Conservation (phyloP, 257 asterid genomes). For the Petunia secreta region DNA sequence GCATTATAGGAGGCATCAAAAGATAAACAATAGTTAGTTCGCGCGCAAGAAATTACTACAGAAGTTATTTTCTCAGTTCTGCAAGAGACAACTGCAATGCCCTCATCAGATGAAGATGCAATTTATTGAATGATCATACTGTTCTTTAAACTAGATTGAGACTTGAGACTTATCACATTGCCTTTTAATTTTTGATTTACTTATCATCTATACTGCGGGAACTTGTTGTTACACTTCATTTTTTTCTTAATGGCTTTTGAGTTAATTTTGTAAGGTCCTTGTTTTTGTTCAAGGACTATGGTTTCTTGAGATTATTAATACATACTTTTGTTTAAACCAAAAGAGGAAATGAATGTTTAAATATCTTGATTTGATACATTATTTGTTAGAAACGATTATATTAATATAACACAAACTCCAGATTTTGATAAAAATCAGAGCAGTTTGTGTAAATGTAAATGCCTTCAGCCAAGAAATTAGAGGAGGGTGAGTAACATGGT, state of each 20-base stretch:
- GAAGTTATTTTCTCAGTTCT: neutral
- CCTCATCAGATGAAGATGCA: conserved; percentile 23
- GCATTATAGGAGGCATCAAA: conserved; percentile 3
- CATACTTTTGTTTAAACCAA: neutral
- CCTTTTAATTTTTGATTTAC: neutral
- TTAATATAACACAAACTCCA: too few relatives aligned
- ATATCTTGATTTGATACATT: too few relatives aligned
- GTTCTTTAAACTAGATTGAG: neutral
- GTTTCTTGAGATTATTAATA: neutral
- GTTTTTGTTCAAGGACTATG: neutral
- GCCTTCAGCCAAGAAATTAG: too few relatives aligned
- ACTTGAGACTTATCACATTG: conserved; percentile 1
- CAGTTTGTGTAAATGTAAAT: too few relatives aligned
- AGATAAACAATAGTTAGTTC: neutral
- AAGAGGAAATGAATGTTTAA: too few relatives aligned
- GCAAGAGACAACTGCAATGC: conserved; percentile 5
- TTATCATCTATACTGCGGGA: conserved; percentile 22
- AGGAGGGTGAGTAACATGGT: too few relatives aligned
- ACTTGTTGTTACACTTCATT: conserved; percentile 4
- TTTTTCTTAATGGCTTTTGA: neutral
- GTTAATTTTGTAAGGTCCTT: neutral
- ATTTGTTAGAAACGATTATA: too few relatives aligned
- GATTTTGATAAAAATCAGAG: too few relatives aligned
- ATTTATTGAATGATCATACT: conserved; percentile 3
- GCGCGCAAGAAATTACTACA: neutral